Conservation (phyloP, 371 early-diverging fungal genomes). For the Syncephalastrum racemosum region DNA sequence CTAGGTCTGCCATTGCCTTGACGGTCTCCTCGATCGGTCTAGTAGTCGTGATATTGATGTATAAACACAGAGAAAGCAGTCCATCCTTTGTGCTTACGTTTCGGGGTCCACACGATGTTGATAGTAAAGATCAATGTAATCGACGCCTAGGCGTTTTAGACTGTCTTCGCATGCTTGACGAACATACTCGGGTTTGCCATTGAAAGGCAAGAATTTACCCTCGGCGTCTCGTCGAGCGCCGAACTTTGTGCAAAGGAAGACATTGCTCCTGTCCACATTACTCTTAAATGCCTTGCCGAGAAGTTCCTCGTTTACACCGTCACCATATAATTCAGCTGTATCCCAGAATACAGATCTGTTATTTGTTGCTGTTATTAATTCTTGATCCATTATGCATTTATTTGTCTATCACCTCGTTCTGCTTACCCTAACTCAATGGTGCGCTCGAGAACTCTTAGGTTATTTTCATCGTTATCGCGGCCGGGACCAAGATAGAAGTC, state of each 20-base stretch:
- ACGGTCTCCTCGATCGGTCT: slow-evolving; percentile 58
- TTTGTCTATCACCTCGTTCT: too few relatives aligned
- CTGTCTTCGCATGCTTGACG: slow-evolving; percentile 28
- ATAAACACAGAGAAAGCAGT: not conserved
- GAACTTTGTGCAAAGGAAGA: slow-evolving; percentile 50
- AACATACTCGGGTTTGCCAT: slow-evolving; percentile 52
- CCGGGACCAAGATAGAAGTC: slow-evolving; percentile 17
- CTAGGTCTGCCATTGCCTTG: slow-evolving; percentile 63
- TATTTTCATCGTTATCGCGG: slow-evolving; percentile 16
- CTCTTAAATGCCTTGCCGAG: slow-evolving; percentile 33
- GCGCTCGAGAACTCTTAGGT: slow-evolving; percentile 28
- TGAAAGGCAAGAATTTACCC: slow-evolving; percentile 23
- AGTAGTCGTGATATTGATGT: not conserved
- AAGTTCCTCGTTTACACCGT: slow-evolving; percentile 34
- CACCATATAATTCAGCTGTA: slow-evolving; percentile 23
- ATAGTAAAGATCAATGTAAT: slow-evolving; percentile 59
- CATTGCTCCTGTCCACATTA: slow-evolving; percentile 24
- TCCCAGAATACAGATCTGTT: slow-evolving; percentile 17
- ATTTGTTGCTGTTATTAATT: too few relatives aligned
- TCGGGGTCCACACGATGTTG: slow-evolving; percentile 56
- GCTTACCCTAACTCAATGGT: slow-evolving; percentile 24
- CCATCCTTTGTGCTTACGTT: slow-evolving; percentile 7
- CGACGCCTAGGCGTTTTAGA: slow-evolving; percentile 44
- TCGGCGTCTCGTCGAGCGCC: slow-evolving; percentile 20
- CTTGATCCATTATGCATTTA: not conserved